A percentile compares a stretch with the other conserved stretches of the same genome.
phyloP scores from a whole-genome alignment of 108 stramenopile genomes.

The Discostella pseudostelligera region DNA sequence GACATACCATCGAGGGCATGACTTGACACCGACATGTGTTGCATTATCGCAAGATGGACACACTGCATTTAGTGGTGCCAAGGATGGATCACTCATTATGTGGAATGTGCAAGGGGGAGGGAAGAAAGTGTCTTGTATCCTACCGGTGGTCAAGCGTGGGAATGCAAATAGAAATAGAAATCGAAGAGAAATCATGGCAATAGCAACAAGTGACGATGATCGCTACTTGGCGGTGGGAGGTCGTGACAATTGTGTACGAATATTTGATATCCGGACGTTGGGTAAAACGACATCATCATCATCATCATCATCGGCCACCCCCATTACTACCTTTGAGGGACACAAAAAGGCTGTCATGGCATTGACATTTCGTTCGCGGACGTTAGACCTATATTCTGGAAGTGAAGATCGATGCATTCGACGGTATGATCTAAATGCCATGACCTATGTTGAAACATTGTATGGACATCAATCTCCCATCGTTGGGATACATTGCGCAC shows the following conservation, averaged over 20 bases:
- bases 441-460: constrained; percentile 97
- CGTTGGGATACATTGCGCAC: constrained; percentile 77
- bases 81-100: constrained; percentile 91
- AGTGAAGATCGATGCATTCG: constrained; percentile 91
- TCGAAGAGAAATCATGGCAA: constrained; percentile 83
- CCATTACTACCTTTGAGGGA: constrained; percentile 78
- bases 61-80: constrained; percentile 83
- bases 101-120: constrained; percentile 92
- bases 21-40: constrained; percentile 87
- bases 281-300: constrained; percentile 32
- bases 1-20: constrained; percentile 69
- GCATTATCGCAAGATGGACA: constrained; percentile 62
- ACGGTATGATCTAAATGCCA: constrained; percentile 86
- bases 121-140: constrained; percentile 36
- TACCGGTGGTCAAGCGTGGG: constrained; percentile 49
- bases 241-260: constrained; percentile 80
- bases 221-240: constrained; percentile 90
- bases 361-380: constrained; percentile 80
- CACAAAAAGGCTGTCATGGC: constrained; percentile 85
- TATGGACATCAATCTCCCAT: constrained; percentile 97
- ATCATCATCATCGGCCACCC: constrained; percentile 8
- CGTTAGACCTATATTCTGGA: constrained; percentile 89
- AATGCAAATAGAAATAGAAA: constrained; percentile 17
- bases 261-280: constrained; percentile 78
- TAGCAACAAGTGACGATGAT: constrained; percentile 92